These are phyloP conservation scores for Xanthoconium separans DNA, from an alignment of 1,284 basidiomycete species.

Conservation along the genomic window DNA sequence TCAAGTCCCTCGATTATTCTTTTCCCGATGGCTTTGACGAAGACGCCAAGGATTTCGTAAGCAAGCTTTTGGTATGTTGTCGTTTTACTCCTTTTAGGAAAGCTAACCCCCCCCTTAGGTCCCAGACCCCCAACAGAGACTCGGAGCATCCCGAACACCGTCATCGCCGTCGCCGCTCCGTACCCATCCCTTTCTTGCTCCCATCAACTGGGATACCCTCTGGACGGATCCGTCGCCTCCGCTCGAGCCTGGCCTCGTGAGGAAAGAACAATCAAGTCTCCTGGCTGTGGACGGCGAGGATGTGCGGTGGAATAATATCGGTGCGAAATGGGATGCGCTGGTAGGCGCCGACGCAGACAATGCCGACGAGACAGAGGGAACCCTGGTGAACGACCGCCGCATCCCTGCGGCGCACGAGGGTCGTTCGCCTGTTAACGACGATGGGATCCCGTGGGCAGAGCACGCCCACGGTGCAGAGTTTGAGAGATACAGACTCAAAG, in stretches of 20 bases:
- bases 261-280: constrained; percentile 43
- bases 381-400: neutral
- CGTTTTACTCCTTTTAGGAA: neutral
- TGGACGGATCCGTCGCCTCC: constrained; percentile 70
- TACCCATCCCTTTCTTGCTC: constrained; percentile 72
- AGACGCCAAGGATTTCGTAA: constrained; percentile 66
- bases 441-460: constrained; percentile 48
- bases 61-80: constrained; percentile 56
- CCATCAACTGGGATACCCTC: constrained; percentile 68
- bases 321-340: constrained; percentile 53
- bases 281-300: constrained; percentile 38
- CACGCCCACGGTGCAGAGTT: constrained; percentile 42
- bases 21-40: constrained; percentile 74
- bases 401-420: neutral
- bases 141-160: constrained; percentile 57
- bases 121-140: constrained; percentile 67
- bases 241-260: constrained; percentile 54
- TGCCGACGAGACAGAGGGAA: constrained; percentile 11
- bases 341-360: constrained; percentile 23
- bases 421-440: constrained; percentile 29
- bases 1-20: constrained; percentile 71
- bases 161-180: constrained; percentile 60
- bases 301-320: constrained; percentile 48
- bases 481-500: constrained; percentile 26
- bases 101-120: constrained; percentile 41